phyloP scores from a whole-genome alignment of 257 asterid species.

The Nicotiana tabacum region DNA sequence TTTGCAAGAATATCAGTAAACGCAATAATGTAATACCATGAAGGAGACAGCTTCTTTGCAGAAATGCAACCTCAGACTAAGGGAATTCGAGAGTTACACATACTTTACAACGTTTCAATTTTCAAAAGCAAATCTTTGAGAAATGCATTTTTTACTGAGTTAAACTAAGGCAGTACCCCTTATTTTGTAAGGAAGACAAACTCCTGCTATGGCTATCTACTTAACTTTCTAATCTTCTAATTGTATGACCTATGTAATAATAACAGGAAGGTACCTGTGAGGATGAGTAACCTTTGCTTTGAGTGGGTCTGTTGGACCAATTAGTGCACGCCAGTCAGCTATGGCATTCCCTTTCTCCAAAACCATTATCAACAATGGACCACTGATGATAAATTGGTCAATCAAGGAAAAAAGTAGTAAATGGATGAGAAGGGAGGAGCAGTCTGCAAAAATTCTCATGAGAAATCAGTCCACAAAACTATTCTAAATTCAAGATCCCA shows the following conservation, averaged over 20 bases:
- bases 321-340: constrained; percentile 80
- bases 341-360: constrained; percentile 75
- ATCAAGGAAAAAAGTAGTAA: not conserved
- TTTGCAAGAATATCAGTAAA: not conserved
- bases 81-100: not conserved
- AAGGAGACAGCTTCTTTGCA: not conserved
- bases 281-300: constrained; percentile 77
- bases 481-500: not conserved
- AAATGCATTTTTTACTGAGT: not conserved
- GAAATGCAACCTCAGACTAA: not conserved
- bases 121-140: not conserved
- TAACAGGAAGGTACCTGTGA: constrained; percentile 38
- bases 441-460: not conserved
- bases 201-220: not conserved
- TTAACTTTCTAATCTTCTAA: not conserved
- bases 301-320: constrained; percentile 77
- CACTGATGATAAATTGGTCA: constrained; percentile 34
- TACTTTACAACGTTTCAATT: not conserved
- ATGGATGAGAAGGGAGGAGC: not conserved
- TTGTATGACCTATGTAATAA: not conserved
- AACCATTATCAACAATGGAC: constrained; percentile 71
- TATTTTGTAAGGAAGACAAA: not conserved
- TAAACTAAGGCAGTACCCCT: not conserved
- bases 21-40: not conserved
- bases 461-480: not conserved